Evolutionary conservation across 495 filamentous ascomycete genomes (phyloP), one percentile per base, ranked within the genome.

Genomic region (Parachaetomium inaequale): DNA sequence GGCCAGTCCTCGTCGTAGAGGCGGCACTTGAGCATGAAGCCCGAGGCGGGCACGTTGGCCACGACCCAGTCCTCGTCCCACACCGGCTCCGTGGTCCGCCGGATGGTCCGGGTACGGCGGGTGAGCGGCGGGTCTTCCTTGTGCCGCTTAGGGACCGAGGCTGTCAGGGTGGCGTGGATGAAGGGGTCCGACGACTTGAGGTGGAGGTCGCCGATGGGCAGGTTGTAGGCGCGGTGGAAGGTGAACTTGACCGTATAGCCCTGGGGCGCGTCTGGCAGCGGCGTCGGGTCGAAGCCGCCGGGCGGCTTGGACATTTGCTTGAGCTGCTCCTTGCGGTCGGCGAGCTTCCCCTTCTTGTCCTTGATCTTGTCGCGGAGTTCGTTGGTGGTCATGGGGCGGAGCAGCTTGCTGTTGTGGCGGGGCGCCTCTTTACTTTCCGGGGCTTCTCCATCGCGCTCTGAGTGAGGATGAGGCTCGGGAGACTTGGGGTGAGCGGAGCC

Each of bases 41-140:
- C 93, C 1, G 82, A 83, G 0, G 84, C 75, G 0, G 93, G 91
- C 0, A 98, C 81, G 66, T 96, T 93, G 50, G 89, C 88, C 34
- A 98, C 86, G 38, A 90, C 83, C 93, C 93, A 98, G 34, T 90
- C 85, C 21, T 83, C 81, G 43, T 96, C 84, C 93, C 93, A 98
- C 19, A 75, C 78, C 0, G 93, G 91, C 63, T 94, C 82, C 7
- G 81, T 84, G 42, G 81, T 85, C 55, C 77, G 84, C 49, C 86
- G 84, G 14, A 93, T 73, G 0, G 93, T 97, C 0, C 82, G 85
- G 0, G 92, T 95, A 5, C 93, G 85, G 63, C 87, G 85, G n/a
- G 77, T 75, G 32, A 94, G 73, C 4, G 80, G 73, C 0, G 91
- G 88, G 66, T 91, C 87, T 72, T 94, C 87, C 65, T 90, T 92